Base-by-base conservation (phyloP, 2,329 filamentous ascomycete genomes). In the Fusarium duplospermum region DNA sequence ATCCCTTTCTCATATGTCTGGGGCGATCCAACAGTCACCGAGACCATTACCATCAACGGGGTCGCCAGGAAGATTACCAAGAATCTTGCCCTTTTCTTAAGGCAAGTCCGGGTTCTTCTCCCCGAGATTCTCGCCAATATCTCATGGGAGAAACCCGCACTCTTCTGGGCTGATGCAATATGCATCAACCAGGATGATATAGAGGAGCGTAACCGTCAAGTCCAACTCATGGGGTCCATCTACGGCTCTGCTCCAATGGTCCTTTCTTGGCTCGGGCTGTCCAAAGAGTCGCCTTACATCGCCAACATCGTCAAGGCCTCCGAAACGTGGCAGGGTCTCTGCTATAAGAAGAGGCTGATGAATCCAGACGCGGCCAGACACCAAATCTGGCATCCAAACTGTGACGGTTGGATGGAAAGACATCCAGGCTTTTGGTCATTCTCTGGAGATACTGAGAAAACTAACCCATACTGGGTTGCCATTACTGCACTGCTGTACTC, bases 401-500 rank as follows among this genome's bases (percentile, higher is more conserved):
- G 1, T 18, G 14, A 47, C 14, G 22, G 22, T 18, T 47, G 42
- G 42, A 47, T 47, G 42, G 42, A 24, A 9, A 4, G 42, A 47
- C 4, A 10, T 47, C 22, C 42, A 47, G 8, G 24, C 0, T 47
- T 47, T 47, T 47, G 42, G 42, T 2, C 4, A 47, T 6, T 47
- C 42, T 47, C 8, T 5, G 42, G 6, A 22, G 3, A 22, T 45
- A 2, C 22, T 13, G 2, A 10, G 3, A 2, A 24, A 24, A 45
- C 2, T 13, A 24, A 24, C 14, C 14, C 42, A 24, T 18, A 47
- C 42, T 47, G 22, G 20, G 4, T 2, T 9, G 20, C 42, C 42
- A 3, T 47, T 3, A 24, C 0, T 8, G 9, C 2, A 24, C 42
- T 47, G 2, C 20, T 45, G 2, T 0, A 3, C 2, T 47, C 7